phyloP scores from a whole-genome alignment of 306 rosid genomes.

The Sicyos edulis region DNA sequence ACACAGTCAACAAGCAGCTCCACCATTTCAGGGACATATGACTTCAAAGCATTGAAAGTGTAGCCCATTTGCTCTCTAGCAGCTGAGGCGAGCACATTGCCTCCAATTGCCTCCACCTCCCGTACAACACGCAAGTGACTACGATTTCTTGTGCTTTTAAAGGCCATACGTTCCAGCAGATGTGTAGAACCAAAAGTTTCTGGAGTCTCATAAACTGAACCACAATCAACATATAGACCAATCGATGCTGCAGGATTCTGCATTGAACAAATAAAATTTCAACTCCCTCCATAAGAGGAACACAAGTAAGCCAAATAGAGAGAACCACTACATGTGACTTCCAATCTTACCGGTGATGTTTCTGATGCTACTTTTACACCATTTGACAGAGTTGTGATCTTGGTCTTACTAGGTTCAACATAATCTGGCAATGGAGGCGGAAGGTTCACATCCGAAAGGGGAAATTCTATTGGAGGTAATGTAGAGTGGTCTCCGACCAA shows the following conservation, averaged over 20 bases:
- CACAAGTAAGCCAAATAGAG: background rate
- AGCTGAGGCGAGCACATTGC: constrained; percentile 76
- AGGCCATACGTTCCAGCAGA: constrained; percentile 83
- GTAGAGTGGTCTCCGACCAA: constrained; percentile 52
- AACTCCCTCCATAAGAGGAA: background rate
- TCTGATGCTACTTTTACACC: constrained; percentile 81
- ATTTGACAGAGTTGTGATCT: constrained; percentile 65
- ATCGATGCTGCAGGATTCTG: constrained; percentile 79
- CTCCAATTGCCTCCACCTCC: constrained; percentile 93
- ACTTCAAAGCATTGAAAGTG: constrained; percentile 77
- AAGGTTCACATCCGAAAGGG: constrained; percentile 53
- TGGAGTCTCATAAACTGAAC: constrained; percentile 77
- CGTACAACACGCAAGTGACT: constrained; percentile 82
- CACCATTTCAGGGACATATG: constrained; percentile 84
- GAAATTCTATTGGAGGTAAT: constrained; percentile 55
- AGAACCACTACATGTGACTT: background rate
- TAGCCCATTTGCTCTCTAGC: constrained; percentile 94
- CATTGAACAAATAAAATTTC: constrained; percentile 23
- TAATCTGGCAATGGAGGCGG: constrained; percentile 79
- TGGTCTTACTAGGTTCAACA: constrained; percentile 55
- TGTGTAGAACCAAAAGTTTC: constrained; percentile 68
- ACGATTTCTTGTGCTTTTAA: constrained; percentile 72
- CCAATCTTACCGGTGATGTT: constrained; percentile 46
- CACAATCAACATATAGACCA: constrained; percentile 70
- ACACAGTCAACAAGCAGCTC: constrained; percentile 77